Base-by-base conservation (phyloP, 1,139 yeast species). In the Suhomyces chickasaworum region DNA sequence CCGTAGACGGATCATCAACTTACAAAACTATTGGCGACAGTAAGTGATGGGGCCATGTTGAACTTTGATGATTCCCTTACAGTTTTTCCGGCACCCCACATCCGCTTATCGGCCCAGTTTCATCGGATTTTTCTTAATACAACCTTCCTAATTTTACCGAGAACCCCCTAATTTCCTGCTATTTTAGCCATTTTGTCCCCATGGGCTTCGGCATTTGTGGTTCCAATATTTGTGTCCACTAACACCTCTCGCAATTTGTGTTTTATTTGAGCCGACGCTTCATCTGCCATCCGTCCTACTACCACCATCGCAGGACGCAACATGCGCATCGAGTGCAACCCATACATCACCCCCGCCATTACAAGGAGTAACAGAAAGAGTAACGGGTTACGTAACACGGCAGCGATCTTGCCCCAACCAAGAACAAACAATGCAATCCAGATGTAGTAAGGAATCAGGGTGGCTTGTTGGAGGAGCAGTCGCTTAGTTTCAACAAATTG, bases 341-440 rank as follows among this genome's bases (percentile, higher is more conserved):
- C 77, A 60, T 86, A 89, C 2, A 78, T 64, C 1, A 81, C 86
- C 0, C 86, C 89, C 1, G 79, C 80, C 1, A 75, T 35, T 2
- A 87, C 54, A 9, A 80, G 53, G 7, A 81, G 58, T 45, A 85
- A 68, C 16, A 89, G 71, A 58, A 90, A 84, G 56, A 86, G 76
- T 20, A 87, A 60, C 23, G 99, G 99, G 63, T 89, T 91, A 52
- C 95, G 78, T 42, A 93, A 61, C 18, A 93, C 81, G 7, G 95
- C 86, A 86, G 90, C 80, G 57, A 93, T 86, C 72, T 95, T 98
- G 65, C 91, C 91, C 97, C 97, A 93, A 12, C 99, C 99, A 27
- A 93, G 73, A 7, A 88, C 82, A 3, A 86, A 65, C 20, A 93
- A 71, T 7, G 93, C 63, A 18, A 83, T 69, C 65, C 89, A 89